Percentiles rank a stretch among this genome's conserved stretches.
These are phyloP conservation scores for Logfia minima DNA, from an alignment of 129 eudicot species.

Conservation along the genomic window DNA sequence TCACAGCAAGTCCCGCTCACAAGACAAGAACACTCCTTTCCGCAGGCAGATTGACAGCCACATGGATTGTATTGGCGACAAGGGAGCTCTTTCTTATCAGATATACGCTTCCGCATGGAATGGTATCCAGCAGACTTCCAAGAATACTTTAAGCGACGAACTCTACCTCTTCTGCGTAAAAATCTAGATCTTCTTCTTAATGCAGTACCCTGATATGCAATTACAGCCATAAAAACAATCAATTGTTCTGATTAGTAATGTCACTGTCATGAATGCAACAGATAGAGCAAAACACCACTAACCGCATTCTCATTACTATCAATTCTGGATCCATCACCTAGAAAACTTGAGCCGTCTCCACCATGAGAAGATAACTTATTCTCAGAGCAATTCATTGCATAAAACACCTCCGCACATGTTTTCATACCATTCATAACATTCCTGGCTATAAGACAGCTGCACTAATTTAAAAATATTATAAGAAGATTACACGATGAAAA, in stretches of 20 bases:
- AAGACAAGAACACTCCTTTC: slow-evolving; percentile 87
- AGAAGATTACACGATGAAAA: slow-evolving; percentile 3
- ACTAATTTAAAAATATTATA: slow-evolving; percentile 22
- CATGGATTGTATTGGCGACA: slow-evolving; percentile 90
- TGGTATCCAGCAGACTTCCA: slow-evolving; percentile 89
- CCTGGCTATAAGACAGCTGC: slow-evolving; percentile 96
- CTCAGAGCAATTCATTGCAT: slow-evolving; percentile 66
- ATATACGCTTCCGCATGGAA: slow-evolving; percentile 70
- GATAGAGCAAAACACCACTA: slow-evolving; percentile 27
- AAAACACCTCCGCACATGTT: slow-evolving; percentile 84
- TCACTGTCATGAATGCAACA: slow-evolving; percentile 11
- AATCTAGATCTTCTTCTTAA: slow-evolving; percentile 73
- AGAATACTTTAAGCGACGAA: slow-evolving; percentile 83
- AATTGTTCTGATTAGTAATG: neutral
- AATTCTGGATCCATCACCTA: slow-evolving; percentile 58
- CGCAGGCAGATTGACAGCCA: slow-evolving; percentile 86
- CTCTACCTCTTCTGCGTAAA: slow-evolving; percentile 83
- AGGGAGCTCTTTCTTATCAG: slow-evolving; percentile 84
- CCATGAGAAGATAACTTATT: slow-evolving; percentile 52
- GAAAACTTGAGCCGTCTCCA: slow-evolving; percentile 49
- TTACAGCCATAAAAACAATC: slow-evolving; percentile 18
- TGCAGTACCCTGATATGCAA: slow-evolving; percentile 54
- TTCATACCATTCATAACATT: slow-evolving; percentile 84
- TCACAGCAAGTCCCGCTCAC: slow-evolving; percentile 91
- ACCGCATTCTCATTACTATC: slow-evolving; percentile 66